Evolutionary conservation across 108 stramenopile species (phyloP), one percentile per base, ranked within the genome.

Genomic region (Conticribra weissflogii): DNA sequence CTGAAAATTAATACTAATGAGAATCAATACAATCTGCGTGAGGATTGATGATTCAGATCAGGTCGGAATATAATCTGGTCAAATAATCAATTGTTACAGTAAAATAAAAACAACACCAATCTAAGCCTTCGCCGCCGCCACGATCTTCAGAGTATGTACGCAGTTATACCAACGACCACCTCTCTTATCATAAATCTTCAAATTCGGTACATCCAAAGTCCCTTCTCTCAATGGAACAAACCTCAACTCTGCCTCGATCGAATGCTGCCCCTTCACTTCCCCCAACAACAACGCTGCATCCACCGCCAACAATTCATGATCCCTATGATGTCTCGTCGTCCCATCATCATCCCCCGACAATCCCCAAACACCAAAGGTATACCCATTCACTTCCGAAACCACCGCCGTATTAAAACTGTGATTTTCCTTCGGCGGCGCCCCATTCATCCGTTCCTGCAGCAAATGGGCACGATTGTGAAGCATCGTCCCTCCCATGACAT

Each of bases 321-420:
- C 86, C 8, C 89, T 70, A 78, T 86, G 79, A 60, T 89, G 83
- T 22, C 82, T 49, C 0, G 73, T 66, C 17, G 86, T 87, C 3
- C 87, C 88, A 79, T 88, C 86, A 54, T 89, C 86, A 50, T 87
- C 86, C 25, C 81, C 83, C 3, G 74, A 77, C 4, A 90, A 73
- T 18, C 89, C 89, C 87, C 85, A 88, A 9, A 87, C 87, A 23
- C 88, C 87, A 81, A 93, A 90, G 12, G 82, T 87, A 65, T 88
- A 90, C 1, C 88, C 90, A 72, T 86, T 79, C 0, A 85, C 82
- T 53, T 88, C 87, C 15, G 86, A 84, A 7, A 91, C 87, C 25
- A 91, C 80, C 16, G 87, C 87, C 22, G 86, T 79, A 64, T 88
- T 88, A 31, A 87, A 84, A 32, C 61, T 44, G 33, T 77, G 56